Evolutionary conservation across 225 moss, liverwort and hornwort species (phyloP).

Genomic region (Polytrichum commune): DNA sequence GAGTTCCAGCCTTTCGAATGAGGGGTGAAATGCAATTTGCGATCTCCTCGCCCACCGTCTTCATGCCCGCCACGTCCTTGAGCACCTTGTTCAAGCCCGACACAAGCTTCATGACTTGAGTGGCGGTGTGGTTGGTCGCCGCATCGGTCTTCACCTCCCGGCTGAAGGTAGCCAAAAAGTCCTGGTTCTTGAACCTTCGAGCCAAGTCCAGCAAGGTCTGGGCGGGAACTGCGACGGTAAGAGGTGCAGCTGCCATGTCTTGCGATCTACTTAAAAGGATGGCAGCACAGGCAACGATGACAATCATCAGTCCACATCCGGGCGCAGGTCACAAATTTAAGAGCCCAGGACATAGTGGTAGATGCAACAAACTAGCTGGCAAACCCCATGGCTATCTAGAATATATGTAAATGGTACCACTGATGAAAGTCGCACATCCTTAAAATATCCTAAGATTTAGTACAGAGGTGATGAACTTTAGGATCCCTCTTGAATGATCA

Average conservation of each 20-base stretch:
- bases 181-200: background rate
- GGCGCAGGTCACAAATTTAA: too few species aligned
- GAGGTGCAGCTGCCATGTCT: background rate
- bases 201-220: background rate
- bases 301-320: too few species aligned
- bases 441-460: rapidly evolving
- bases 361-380: too few species aligned
- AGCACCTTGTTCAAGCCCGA: background rate
- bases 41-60: background rate
- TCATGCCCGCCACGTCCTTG: background rate
- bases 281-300: too few species aligned
- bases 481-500: too few species aligned
- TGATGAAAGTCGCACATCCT: too few species aligned
- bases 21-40: background rate
- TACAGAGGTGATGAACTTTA: too few species aligned
- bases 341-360: too few species aligned
- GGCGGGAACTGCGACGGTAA: background rate
- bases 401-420: too few species aligned
- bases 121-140: background rate
- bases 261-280: too few species aligned
- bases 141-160: background rate
- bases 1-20: background rate
- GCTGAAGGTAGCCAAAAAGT: background rate
- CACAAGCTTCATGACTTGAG: background rate
- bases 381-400: too few species aligned